phyloP scores from a whole-genome alignment of 192 early-diverging fungal genomes.

The Backusella sp. region DNA sequence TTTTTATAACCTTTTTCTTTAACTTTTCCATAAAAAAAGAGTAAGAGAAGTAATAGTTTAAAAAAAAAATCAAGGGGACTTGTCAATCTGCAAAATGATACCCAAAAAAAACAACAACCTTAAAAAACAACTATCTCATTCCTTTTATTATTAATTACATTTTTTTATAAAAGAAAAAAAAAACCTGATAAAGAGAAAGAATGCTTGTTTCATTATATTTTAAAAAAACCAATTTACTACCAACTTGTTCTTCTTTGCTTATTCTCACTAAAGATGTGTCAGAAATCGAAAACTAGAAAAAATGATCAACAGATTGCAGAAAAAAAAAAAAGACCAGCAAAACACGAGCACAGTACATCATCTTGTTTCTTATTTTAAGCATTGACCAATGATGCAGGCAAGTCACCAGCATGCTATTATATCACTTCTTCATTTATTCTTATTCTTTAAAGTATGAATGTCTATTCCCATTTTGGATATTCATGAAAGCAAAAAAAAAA shows the following conservation, averaged over 20 bases:
- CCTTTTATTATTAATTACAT: not conserved
- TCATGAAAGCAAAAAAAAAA: not conserved
- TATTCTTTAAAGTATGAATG: not conserved
- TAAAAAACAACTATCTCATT: not conserved
- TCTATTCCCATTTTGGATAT: not conserved
- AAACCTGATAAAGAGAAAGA: not conserved
- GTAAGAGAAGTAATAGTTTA: not conserved
- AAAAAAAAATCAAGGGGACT: not conserved
- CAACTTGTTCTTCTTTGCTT: not conserved
- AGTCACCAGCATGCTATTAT: not conserved
- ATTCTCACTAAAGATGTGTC: not conserved
- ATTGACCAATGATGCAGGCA: not conserved
- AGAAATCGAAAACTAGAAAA: not conserved
- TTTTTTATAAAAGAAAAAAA: not conserved
- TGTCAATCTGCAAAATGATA: not conserved
- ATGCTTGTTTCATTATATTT: not conserved
- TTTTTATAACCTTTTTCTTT: not conserved
- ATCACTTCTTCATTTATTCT: not conserved
- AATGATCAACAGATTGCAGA: constrained; percentile 2
- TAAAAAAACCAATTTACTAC: not conserved
- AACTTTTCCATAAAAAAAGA: not conserved
- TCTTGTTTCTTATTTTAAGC: not conserved
- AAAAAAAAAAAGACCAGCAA: not conserved
- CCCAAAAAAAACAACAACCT: not conserved
- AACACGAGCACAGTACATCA: not conserved